phyloP scores from a whole-genome alignment of 2,329 filamentous ascomycete species.

The Colletotrichum siamense region DNA sequence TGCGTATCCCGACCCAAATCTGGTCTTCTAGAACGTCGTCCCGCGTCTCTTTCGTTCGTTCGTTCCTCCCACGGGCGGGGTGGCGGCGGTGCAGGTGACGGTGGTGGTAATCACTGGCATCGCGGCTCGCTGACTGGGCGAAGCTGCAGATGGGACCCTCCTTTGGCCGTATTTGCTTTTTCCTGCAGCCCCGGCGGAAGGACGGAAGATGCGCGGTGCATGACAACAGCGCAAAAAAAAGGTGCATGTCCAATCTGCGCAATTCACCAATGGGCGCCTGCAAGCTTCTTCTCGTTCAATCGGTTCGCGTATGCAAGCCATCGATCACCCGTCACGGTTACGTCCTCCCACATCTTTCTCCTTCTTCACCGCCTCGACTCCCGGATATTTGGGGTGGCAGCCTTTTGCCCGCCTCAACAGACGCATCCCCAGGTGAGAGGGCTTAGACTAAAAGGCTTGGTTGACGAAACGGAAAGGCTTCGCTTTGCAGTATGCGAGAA shows the following conservation, averaged over 20 bases:
- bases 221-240: neutral
- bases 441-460: neutral
- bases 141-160: neutral
- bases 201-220: neutral
- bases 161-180: constrained; percentile 15
- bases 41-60: neutral
- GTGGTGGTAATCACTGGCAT: neutral
- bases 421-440: neutral
- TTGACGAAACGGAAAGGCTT: neutral
- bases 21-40: neutral
- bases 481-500: neutral
- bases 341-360: neutral
- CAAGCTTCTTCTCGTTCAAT: neutral
- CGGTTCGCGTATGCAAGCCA: constrained; percentile 2
- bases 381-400: neutral
- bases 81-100: neutral
- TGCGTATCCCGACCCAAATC: neutral
- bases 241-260: neutral
- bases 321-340: constrained; percentile 2
- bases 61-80: neutral
- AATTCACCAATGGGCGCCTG: neutral
- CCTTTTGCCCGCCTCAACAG: neutral
- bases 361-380: constrained; percentile 18
- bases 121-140: neutral
- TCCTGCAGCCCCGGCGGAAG: neutral